phyloP scores from a whole-genome alignment of 2,329 filamentous ascomycete species.

The Cytospora mali region DNA sequence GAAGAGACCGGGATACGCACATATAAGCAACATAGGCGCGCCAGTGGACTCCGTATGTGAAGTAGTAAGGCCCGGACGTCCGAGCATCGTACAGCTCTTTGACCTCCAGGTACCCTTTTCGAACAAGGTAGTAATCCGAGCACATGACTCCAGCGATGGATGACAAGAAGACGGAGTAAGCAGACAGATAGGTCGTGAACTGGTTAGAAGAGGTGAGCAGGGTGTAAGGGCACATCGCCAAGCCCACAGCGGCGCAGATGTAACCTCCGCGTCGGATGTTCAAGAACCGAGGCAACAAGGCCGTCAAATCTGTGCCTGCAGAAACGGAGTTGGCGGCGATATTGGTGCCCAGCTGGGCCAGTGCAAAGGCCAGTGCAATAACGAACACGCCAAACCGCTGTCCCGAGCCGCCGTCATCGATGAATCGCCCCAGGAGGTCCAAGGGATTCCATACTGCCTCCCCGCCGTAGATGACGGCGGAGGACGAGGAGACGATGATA shows the following conservation, averaged over 20 bases:
- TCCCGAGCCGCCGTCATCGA: slow-evolving; percentile 67
- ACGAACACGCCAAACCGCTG: slow-evolving; percentile 77
- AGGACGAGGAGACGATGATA: slow-evolving; percentile 76
- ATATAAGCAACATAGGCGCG: slow-evolving; percentile 83
- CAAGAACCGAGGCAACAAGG: slow-evolving; percentile 75
- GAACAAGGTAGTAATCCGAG: slow-evolving; percentile 84
- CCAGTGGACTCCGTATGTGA: slow-evolving; percentile 74
- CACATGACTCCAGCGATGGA: slow-evolving; percentile 92
- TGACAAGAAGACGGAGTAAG: slow-evolving; percentile 92
- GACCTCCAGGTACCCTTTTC: slow-evolving; percentile 78
- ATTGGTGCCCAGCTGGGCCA: slow-evolving; percentile 84
- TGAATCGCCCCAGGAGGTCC: slow-evolving; percentile 65
- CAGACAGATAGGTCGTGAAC: slow-evolving; percentile 89
- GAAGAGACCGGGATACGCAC: background rate
- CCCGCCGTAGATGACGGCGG: slow-evolving; percentile 64
- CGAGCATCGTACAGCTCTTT: slow-evolving; percentile 77
- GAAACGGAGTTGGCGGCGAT: slow-evolving; percentile 86
- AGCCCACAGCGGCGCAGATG: slow-evolving; percentile 75
- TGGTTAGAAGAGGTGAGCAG: slow-evolving; percentile 74
- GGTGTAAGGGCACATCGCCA: slow-evolving; percentile 87
- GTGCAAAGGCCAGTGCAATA: slow-evolving; percentile 69
- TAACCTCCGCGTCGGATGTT: slow-evolving; percentile 88
- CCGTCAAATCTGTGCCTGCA: slow-evolving; percentile 81
- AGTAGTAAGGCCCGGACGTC: slow-evolving; percentile 71
- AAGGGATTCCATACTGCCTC: slow-evolving; percentile 75